A percentile compares a stretch with the other conserved stretches of the same genome.
Evolutionary conservation across 2,329 filamentous ascomycete genomes (phyloP).

Genomic region (Trematosphaeria pertusa): DNA sequence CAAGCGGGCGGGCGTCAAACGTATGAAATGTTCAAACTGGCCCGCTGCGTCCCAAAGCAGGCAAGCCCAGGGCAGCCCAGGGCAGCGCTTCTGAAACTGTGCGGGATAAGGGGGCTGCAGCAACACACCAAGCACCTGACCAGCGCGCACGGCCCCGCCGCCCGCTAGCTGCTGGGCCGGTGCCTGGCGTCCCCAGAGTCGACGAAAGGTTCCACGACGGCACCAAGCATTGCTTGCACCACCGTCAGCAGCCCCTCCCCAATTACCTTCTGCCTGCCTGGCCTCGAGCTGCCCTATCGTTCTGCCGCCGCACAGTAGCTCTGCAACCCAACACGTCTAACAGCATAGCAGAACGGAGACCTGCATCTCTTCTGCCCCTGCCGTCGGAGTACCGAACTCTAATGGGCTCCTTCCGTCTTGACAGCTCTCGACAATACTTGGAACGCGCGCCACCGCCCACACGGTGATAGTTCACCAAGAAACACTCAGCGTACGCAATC

Average conservation of each 20-base stretch:
- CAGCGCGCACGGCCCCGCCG: slow-evolving; percentile 1
- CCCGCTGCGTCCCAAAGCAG: background rate
- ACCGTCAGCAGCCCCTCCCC: slow-evolving; percentile 4
- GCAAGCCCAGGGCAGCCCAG: slow-evolving; percentile 1
- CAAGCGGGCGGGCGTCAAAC: slow-evolving; percentile 8
- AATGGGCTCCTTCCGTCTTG: too few relatives aligned
- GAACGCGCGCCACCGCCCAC: too few relatives aligned
- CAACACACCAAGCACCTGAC: slow-evolving; percentile 6
- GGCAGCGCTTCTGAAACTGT: slow-evolving; percentile 6
- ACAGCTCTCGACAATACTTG: too few relatives aligned
- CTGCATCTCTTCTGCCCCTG: background rate
- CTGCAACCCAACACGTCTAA: too few relatives aligned
- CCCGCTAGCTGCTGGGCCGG: background rate
- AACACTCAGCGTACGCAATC: too few relatives aligned
- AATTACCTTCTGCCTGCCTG: too few relatives aligned
- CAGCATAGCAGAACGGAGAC: background rate
- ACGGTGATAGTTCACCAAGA: too few relatives aligned
- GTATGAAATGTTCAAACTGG: background rate
- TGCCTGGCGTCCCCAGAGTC: background rate
- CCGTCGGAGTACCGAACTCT: too few relatives aligned
- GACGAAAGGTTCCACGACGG: too few relatives aligned
- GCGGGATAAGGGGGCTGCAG: background rate
- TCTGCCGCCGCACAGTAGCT: too few relatives aligned
- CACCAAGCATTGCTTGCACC: slow-evolving; percentile 11
- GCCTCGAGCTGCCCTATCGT: too few relatives aligned